Conservation (phyloP, 176 grass and related monocot genomes). For the Chloris gayana region DNA sequence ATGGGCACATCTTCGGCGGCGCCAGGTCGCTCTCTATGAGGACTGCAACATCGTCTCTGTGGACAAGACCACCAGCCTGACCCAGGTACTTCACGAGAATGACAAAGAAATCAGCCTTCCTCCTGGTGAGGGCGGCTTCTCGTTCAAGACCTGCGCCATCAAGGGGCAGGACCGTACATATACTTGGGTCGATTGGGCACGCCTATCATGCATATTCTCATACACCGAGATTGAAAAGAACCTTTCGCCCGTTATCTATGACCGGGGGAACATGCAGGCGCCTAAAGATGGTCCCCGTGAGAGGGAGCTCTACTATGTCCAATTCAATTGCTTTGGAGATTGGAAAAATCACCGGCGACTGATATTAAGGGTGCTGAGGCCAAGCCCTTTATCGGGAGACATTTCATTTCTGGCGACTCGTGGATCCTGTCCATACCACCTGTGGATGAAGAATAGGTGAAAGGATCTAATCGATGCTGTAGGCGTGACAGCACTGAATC, state of each 20-base stretch:
- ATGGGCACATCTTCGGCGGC: conserved; percentile 54
- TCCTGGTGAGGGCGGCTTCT: conserved; percentile 48
- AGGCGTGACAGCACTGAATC: conserved; percentile 73
- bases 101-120: conserved; percentile 19
- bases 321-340: conserved; percentile 43
- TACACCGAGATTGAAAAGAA: conserved; percentile 56
- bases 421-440: conserved; percentile 32
- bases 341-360: no score
- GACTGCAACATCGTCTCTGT: conserved; percentile 50
- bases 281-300: neutral
- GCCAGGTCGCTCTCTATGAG: conserved; percentile 51
- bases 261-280: conserved; percentile 42
- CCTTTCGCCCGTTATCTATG: conserved; percentile 40
- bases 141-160: conserved; percentile 49
- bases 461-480: conserved; percentile 20
- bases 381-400: conserved; percentile 40
- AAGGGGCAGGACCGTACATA: conserved; percentile 33
- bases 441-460: neutral
- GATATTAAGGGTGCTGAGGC: conserved; percentile 15
- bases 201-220: conserved; percentile 43
- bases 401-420: conserved; percentile 41
- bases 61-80: neutral
- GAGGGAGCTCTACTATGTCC: conserved; percentile 49
- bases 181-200: conserved; percentile 54
- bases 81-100: no score